Percentiles rank a stretch among this genome's conserved stretches.
Evolutionary conservation across 78 protist genomes (phyloP).

Genomic region (Dictyostelium firmibasis): DNA sequence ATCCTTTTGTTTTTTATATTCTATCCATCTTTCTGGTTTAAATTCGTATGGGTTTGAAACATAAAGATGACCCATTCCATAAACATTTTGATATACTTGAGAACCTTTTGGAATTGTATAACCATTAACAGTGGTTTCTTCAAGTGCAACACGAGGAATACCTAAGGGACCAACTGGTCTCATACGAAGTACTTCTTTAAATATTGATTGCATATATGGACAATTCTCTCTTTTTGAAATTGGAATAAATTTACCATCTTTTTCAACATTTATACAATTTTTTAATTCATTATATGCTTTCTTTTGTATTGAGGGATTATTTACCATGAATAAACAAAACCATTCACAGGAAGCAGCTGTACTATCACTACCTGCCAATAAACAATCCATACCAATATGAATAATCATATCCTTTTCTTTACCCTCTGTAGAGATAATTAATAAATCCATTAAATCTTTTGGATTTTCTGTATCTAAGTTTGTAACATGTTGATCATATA

Average conservation of each 20-base stretch:
- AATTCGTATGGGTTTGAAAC: slow-evolving; percentile 1
- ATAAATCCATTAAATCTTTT: slow-evolving; percentile 16
- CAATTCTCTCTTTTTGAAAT: background rate
- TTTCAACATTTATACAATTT: background rate
- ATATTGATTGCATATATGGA: background rate
- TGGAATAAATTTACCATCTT: background rate
- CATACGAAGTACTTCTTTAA: slow-evolving; percentile 10
- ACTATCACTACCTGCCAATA: slow-evolving; percentile 1
- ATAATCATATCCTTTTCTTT: background rate
- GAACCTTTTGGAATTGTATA: slow-evolving; percentile 25
- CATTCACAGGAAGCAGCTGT: background rate
- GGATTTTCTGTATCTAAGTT: slow-evolving; percentile 14
- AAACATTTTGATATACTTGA: background rate
- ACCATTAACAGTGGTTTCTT: background rate
- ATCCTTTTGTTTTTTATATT: background rate
- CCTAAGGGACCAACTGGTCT: slow-evolving; percentile 33
- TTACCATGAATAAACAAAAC: background rate
- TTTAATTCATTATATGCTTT: slow-evolving; percentile 25
- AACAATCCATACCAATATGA: background rate
- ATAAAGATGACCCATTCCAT: slow-evolving; percentile 8
- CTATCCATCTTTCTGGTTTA: slow-evolving; percentile 46
- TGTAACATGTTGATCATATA: background rate
- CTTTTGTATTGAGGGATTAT: background rate
- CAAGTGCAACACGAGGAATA: slow-evolving; percentile 20
- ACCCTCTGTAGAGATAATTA: background rate